phyloP scores from a whole-genome alignment of 139 green algal species.

The Tetradesmus obliquus region DNA sequence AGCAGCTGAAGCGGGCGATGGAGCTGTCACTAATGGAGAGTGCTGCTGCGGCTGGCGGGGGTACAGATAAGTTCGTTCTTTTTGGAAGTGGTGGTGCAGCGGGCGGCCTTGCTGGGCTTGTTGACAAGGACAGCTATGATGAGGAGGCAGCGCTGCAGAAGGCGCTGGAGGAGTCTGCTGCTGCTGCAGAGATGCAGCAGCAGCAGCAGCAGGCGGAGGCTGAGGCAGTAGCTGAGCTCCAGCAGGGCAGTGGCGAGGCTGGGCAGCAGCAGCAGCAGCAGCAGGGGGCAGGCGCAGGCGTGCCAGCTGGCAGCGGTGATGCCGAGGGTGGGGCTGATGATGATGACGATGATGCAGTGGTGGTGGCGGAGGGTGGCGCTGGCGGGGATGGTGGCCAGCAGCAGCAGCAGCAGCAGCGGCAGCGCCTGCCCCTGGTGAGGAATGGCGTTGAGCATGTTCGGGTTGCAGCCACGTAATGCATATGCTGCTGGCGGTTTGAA shows the following conservation, averaged over 20 bases:
- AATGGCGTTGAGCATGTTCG: not conserved
- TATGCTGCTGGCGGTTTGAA: too few relatives aligned
- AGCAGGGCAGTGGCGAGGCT: not conserved
- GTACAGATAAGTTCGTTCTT: not conserved
- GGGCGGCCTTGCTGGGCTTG: not conserved
- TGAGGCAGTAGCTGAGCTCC: not conserved
- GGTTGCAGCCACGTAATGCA: not conserved
- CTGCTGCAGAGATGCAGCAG: not conserved
- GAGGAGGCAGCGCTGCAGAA: slow-evolving; percentile 24
- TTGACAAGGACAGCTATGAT: not conserved
- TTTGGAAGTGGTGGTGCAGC: not conserved
- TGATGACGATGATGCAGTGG: not conserved
- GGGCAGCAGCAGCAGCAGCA: not conserved
- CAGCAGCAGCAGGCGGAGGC: slow-evolving; percentile 6
- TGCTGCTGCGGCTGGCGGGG: not conserved
- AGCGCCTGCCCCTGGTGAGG: not conserved
- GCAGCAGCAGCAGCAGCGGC: not conserved
- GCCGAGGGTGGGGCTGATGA: not conserved
- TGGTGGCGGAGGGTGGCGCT: not conserved
- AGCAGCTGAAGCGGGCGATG: slow-evolving; percentile 36
- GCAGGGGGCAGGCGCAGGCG: not conserved
- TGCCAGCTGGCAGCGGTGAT: too few relatives aligned
- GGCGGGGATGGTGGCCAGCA: not conserved
- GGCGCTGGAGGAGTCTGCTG: slow-evolving; percentile 29
- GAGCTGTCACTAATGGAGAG: slow-evolving; percentile 27